Base-by-base conservation (phyloP, 2,329 filamentous ascomycete species). In the Teratosphaeria epicoccoides region DNA sequence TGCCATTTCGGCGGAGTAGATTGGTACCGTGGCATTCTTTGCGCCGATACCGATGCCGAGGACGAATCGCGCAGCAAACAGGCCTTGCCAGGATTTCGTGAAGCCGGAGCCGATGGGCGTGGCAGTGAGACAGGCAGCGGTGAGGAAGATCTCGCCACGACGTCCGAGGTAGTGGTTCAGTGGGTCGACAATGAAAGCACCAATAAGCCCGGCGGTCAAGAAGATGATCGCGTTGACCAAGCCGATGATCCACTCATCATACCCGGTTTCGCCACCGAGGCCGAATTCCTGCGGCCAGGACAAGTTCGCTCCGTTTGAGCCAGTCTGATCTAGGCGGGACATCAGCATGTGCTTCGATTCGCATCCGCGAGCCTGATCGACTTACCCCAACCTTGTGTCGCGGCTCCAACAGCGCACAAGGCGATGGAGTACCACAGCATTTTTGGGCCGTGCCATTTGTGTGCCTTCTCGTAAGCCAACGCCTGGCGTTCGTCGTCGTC, bases 1-100 rank as follows among this genome's bases (percentile, higher is more conserved):
- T 6, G 55, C 52, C 17, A 43, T 86, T 66, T 90, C 86, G 2
- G 86, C 85, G 0, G 84, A 82, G 60, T 87, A 90, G 24, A 90
- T 82, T 0, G 87, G 86, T 1, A 88, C 84, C 0, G 84, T 87
- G 0, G 83, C 81, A 20, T 52, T 54, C 45, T 62, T 62, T 22
- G 58, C 52, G 5, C 60, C 60, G n/a, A 61, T 59, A 20, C 57
- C 59, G 43, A 90, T 78, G 11, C 87, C 87, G 50, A 90, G 76
- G 9, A 84, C 74, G 53, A 90, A 76, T 43, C 87, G 81, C 45
- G 81, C 82, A 40, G 79, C 73, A 51, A 90, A 4, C 52, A 63
- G 43, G 26, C 48, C 47, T 17, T 28, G 45, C 71, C 71, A 73
- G 22, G 66, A 67, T 49, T 73, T 67, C 10, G 67, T 65, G 20